These are phyloP conservation scores for Colletotrichum tanaceti DNA, from an alignment of 2,329 filamentous ascomycete species.

Conservation along the genomic window DNA sequence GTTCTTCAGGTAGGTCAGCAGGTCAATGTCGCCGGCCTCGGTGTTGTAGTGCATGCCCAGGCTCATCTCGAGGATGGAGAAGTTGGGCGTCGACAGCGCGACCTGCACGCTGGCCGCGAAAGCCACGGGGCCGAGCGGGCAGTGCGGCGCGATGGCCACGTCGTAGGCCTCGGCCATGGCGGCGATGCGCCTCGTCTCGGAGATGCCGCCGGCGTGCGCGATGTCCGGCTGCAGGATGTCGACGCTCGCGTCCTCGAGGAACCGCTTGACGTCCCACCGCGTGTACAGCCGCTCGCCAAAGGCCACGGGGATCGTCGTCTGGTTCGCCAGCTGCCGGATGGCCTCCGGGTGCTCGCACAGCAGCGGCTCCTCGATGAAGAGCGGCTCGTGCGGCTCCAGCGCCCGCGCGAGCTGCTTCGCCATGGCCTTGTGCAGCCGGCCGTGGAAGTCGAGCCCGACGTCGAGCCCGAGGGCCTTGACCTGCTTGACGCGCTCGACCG, in stretches of 20 bases:
- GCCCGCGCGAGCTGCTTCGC: constrained; percentile 73
- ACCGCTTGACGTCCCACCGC: constrained; percentile 74
- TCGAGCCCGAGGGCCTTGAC: constrained; percentile 74
- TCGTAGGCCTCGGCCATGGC: constrained; percentile 75
- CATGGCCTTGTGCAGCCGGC: constrained; percentile 76
- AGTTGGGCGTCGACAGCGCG: constrained; percentile 66
- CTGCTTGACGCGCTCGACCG: constrained; percentile 69
- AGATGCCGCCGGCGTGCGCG: constrained; percentile 72
- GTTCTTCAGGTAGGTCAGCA: constrained; percentile 71
- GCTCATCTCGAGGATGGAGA: constrained; percentile 76
- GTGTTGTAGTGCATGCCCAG: constrained; percentile 78
- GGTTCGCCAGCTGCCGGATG: constrained; percentile 66
- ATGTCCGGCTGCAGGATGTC: constrained; percentile 76
- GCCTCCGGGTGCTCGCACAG: constrained; percentile 70
- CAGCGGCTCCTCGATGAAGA: constrained; percentile 76
- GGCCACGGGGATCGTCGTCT: constrained; percentile 70
- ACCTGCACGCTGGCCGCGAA: constrained; percentile 74
- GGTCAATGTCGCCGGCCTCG: constrained; percentile 55
- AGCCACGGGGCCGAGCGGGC: constrained; percentile 73
- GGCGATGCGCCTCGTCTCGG: constrained; percentile 71
- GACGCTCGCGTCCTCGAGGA: constrained; percentile 70
- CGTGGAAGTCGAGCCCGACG: constrained; percentile 76
- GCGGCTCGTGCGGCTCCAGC: constrained; percentile 69
- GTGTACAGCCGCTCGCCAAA: constrained; percentile 73
- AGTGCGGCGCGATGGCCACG: constrained; percentile 73